Evolutionary conservation across 352 stramenopile genomes (phyloP).

Genomic region (Phytophthora constricta): DNA sequence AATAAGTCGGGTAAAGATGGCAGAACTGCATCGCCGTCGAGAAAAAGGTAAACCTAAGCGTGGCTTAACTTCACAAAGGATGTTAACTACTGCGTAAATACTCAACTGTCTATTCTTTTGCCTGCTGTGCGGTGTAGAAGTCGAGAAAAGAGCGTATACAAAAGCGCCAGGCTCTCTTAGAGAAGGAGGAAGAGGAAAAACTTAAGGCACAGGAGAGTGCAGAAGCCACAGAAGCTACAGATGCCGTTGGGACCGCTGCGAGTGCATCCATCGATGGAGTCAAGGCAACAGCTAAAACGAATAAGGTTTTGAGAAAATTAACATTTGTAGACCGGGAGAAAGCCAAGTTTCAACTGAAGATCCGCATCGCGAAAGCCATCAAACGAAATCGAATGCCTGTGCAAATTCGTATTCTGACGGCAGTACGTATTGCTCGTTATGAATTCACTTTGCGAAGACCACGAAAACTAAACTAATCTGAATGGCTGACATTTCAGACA

Average conservation of each 20-base stretch:
- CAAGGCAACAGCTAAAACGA: constrained; percentile 6
- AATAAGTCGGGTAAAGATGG: constrained; percentile 10
- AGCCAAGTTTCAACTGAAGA: constrained; percentile 59
- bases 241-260: too few species aligned
- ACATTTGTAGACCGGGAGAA: constrained; percentile 59
- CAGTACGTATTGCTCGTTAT: constrained; percentile 25
- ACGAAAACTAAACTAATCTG: neutral
- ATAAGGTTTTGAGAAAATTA: constrained; percentile 18
- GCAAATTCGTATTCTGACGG: constrained; percentile 73
- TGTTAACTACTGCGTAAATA: too few species aligned
- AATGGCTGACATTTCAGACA: constrained; percentile 28
- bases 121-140: constrained; percentile 23
- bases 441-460: neutral
- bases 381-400: constrained; percentile 64
- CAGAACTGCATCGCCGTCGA: constrained; percentile 24
- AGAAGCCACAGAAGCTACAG: neutral
- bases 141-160: constrained; percentile 61
- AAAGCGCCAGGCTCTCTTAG: constrained; percentile 57
- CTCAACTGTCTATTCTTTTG: neutral
- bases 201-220: constrained; percentile 10
- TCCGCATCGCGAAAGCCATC: constrained; percentile 60
- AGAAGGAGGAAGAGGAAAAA: constrained; percentile 62
- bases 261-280: neutral
- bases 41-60: constrained; percentile 5
- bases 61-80: neutral